Base-by-base conservation (phyloP, 2,329 filamentous ascomycete genomes). In the Neonectria hederae region DNA sequence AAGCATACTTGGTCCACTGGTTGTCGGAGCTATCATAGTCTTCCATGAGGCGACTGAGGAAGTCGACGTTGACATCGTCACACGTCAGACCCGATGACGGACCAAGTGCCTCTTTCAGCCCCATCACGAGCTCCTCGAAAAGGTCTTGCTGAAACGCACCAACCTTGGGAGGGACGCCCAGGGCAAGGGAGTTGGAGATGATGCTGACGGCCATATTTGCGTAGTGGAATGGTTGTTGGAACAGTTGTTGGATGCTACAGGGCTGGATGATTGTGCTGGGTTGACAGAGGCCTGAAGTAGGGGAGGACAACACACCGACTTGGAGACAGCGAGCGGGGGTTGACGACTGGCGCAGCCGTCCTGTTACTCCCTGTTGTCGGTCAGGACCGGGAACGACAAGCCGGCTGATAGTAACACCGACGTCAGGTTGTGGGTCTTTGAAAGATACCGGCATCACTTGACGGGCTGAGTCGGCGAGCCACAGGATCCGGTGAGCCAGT, bases 61-160 rank as follows among this genome's bases (percentile, higher is more conserved):
- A 85, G 58, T 86, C 82, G 60, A 93, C 88, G 71, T 97, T 88
- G 69, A 97, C 89, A 76, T 96, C 93, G 46, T 90, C 90, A 35
- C 92, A 96, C 65, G 92, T 89, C 72, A 97, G 85, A 3, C 94
- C 94, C 13, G 92, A 96, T 62, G 89, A 92, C 4, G 92, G 91
- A 2, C 93, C 94, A 5, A 97, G 86, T 24, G 88, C 88, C 59
- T 86, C 82, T 74, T 90, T 94, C 71, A 97, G 87, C n/a, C 88
- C 87, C 63, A 86, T 75, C 59, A 97, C 91, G 49, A 97, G 88
- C 57, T 83, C 78, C 40, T 94, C 87, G 76, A 97, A 96, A 13
- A 78, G 77, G 70, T 86, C 81, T 55, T 74, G 68, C 14, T 78
- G 71, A 42, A 65, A 69, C 30, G 59, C 63, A 9, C 65, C 75